Base-by-base conservation (phyloP, 768 basidiomycete genomes). In the Boletus edulis region DNA sequence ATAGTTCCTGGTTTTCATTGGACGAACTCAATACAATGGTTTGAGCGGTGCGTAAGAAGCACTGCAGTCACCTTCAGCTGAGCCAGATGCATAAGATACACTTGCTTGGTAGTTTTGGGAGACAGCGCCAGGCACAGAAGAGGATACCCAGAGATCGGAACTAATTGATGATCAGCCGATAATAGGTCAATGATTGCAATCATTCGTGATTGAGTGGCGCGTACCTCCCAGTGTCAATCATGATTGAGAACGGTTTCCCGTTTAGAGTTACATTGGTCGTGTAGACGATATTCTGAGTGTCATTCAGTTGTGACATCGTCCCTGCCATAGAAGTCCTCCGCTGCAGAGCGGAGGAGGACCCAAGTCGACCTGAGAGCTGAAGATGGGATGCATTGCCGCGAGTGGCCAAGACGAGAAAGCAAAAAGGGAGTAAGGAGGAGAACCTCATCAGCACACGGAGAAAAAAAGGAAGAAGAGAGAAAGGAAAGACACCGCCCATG, bases 121-220 rank as follows among this genome's bases (percentile, higher is more conserved):
- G 17, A 59, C 72, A 34, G 76, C 76, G 37, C 65, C 66, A 12
- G 71, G 68, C 8, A 84, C 76, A 49, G 54, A 54, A 31, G 76
- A 75, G 11, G 79, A 76, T 6, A 87, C 78, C 79, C 82, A 86
- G 9, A 87, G 67, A 63, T 89, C 87, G 15, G 86, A 85, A 56
- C 86, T 88, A 47, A 38, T 37, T 17, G 13, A 57, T 68, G 69
- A 24, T 10, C 14, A 31, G 17, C 4, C 13, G 7, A 7, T 3
- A 9, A 32, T 2, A 7, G 29, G n/a, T 37, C 10, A 34, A 31
- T 42, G 27, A 12, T 29, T 32, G 27, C 15, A 4, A 22, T 20
- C 5, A 13, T 3, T 20, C 1, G 27, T n/a, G 37, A 41, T n/a
- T 39, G 24, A 42, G 38, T 17, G 47, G 27, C 10, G 20, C 68